These are phyloP conservation scores for Fusarium sp. DNA, from an alignment of 2,329 filamentous ascomycete genomes.

Conservation along the genomic window DNA sequence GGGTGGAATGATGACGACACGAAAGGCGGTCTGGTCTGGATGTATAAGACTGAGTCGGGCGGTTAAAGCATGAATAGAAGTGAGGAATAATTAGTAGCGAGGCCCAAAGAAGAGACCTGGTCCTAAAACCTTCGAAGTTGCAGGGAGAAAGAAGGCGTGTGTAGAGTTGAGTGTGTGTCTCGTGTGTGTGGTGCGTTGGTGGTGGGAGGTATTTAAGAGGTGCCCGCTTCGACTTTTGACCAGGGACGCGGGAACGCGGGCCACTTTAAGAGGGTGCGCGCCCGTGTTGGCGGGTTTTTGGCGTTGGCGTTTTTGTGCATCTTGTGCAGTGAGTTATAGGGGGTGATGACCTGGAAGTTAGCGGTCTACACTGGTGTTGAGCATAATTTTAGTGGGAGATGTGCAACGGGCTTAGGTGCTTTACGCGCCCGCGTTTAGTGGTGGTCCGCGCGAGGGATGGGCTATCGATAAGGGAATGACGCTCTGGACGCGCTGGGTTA, in stretches of 20 bases:
- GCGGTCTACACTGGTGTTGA: neutral
- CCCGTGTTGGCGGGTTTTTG: conserved; percentile 37
- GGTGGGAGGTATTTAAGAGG: conserved; percentile 46
- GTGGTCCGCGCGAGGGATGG: conserved; percentile 1
- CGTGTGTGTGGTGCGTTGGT: conserved; percentile 39
- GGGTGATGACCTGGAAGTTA: conserved; percentile 13
- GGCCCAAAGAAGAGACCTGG: conserved; percentile 30
- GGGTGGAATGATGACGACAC: conserved; percentile 23
- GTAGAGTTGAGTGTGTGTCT: conserved; percentile 21
- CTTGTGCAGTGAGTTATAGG: conserved; percentile 16
- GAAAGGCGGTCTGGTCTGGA: conserved; percentile 37
- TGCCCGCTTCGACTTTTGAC: conserved; percentile 16
- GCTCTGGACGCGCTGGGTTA: conserved; percentile 40
- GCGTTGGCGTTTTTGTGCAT: conserved; percentile 40
- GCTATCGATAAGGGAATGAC: conserved; percentile 39
- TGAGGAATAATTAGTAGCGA: neutral
- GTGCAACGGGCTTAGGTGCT: conserved; percentile 22
- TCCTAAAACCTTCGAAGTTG: neutral
- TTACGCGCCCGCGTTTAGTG: conserved; percentile 45
- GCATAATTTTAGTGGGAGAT: conserved; percentile 15
- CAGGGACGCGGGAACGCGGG: conserved; percentile 36
- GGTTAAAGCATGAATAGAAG: conserved; percentile 9
- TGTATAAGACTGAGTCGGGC: conserved; percentile 7
- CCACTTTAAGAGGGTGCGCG: conserved; percentile 16
- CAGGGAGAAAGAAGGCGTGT: conserved; percentile 14